Conservation (phyloP, 2,329 filamentous ascomycete genomes). For the Phoma sp. region DNA sequence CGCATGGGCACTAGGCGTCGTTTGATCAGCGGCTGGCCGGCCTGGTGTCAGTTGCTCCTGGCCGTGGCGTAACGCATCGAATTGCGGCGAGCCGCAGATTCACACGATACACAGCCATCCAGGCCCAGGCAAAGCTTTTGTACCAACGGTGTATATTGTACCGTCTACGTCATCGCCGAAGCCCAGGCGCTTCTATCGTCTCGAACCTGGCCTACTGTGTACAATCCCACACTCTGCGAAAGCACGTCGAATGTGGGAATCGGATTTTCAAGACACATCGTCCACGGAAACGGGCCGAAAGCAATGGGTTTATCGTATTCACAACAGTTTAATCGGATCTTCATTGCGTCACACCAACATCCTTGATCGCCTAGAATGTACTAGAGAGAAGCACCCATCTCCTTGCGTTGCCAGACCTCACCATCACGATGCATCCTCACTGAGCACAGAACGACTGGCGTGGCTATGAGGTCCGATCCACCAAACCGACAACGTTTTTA, state of each 20-base stretch:
- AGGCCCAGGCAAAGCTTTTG: not conserved
- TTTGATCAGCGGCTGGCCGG: not conserved
- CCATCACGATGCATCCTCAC: not conserved
- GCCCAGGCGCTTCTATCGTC: not conserved
- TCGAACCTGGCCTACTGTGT: not conserved
- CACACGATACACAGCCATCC: not conserved
- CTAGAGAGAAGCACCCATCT: not conserved
- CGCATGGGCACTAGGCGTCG: not conserved
- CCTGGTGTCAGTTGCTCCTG: constrained; percentile 1
- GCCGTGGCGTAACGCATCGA: not conserved
- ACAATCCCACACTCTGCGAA: not conserved
- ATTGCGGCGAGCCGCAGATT: not conserved
- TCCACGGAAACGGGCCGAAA: constrained; percentile 9
- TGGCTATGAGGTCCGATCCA: not conserved
- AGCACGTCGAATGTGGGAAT: constrained; percentile 8
- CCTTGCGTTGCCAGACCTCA: not conserved
- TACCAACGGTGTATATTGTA: not conserved
- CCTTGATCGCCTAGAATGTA: not conserved
- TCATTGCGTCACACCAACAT: not conserved
- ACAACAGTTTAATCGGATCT: not conserved
- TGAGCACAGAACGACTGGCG: not conserved
- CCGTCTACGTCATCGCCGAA: constrained; percentile 2
- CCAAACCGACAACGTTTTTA: not conserved
- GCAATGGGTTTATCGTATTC: not conserved
- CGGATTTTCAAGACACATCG: constrained; percentile 1